Base-by-base conservation (phyloP, 169 alveolate genomes). In the Neospora caninum region DNA sequence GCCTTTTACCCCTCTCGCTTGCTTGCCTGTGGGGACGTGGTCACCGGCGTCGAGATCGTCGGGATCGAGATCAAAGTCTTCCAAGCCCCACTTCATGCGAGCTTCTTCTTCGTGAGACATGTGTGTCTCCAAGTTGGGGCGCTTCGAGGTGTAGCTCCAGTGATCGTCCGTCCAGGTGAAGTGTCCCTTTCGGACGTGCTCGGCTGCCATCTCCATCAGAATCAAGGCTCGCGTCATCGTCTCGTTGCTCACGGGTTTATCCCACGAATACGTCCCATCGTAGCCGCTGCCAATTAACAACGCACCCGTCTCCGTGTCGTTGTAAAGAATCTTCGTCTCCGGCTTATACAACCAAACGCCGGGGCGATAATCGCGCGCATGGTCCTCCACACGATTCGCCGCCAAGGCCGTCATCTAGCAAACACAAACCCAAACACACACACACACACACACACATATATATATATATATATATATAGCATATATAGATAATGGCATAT, bases 301-400 rank as follows among this genome's bases (percentile, higher is more conserved):
- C 7, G 95, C 95, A 49, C 95, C 95, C 39, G 95, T 95, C 78
- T 95, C 95, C 80, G 93, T 95, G 64, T 95, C 96, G 88, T 94
- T 92, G 87, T 92, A 95, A 34, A 95, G 84, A 54, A 95, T 93
- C 70, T 95, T 93, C 31, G 97, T 89, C 69, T 95, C 95, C 16
- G 95, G 95, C 69, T 95, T 95, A 43, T 82, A 92, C 87, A 95
- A 91, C 97, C 97, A 95, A 49, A 95, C 87, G 13, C 97, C 97
- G 42, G 95, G 95, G 78, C 91, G 38, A 67, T 94, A 95, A 41
- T 93, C 86, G 27, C 89, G 95, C 49, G 67, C 88, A 41, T 95
- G 83, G 36, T 87, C 94, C 45, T 93, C 92, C 39, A 53, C 94
- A 29, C 95, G 53, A 67, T 94, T 94, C 67, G 91, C 96, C 31